Conservation (phyloP, 83 land plant genomes). For the Larix sibirica region DNA sequence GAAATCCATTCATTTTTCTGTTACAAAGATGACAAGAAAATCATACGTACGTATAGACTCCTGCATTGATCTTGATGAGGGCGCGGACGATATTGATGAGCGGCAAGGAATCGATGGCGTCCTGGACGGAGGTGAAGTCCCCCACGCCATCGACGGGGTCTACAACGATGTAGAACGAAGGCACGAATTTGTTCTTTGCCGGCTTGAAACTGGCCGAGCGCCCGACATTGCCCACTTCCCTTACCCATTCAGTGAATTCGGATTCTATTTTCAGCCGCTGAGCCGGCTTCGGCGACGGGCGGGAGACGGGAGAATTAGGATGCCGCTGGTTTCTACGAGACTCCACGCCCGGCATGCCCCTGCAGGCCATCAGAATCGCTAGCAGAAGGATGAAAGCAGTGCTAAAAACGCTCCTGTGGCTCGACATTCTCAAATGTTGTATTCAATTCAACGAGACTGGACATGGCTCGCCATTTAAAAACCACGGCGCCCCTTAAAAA, state of each 20-base stretch:
- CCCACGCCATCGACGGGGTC: constrained; percentile 24
- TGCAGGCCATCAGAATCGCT: no score
- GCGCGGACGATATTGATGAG: constrained; percentile 31
- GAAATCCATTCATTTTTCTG: no score
- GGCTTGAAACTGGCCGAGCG: neutral
- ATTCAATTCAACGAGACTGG: no score
- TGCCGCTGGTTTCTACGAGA: no score
- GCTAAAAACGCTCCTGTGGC: no score
- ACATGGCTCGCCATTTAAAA: no score
- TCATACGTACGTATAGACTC: constrained; percentile 48
- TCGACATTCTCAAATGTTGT: no score
- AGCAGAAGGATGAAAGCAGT: no score
- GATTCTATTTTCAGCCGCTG: neutral
- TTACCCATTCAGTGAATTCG: neutral
- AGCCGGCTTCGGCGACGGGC: neutral
- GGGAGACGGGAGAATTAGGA: no score
- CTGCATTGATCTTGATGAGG: constrained; percentile 32
- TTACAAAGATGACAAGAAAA: no score
- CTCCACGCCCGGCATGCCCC: no score
- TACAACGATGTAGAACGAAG: constrained; percentile 33
- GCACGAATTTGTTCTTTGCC: constrained; percentile 36
- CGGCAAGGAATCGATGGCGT: constrained; percentile 53
- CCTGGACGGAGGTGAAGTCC: constrained; percentile 35
- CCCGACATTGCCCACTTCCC: neutral
- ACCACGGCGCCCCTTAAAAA: no score